Conservation (phyloP, 2,329 filamentous ascomycete genomes). For the Epichloe coenophiala region DNA sequence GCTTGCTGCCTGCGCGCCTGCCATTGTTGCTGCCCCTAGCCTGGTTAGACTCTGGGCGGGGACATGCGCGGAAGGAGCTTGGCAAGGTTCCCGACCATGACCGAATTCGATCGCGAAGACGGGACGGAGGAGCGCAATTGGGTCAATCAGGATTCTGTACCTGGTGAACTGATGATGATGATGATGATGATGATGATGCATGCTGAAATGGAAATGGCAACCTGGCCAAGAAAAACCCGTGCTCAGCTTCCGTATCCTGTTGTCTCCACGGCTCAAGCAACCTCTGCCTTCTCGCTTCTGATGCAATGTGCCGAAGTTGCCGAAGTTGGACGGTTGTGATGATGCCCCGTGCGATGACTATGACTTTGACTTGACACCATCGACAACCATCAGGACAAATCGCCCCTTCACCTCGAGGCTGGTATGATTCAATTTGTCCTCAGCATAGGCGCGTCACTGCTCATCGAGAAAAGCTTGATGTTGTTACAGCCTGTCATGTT, state of each 20-base stretch:
- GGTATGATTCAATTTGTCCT: too few species aligned
- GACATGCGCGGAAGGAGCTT: background rate
- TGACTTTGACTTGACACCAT: background rate
- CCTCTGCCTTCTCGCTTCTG: background rate
- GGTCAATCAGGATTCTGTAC: background rate
- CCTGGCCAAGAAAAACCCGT: too few species aligned
- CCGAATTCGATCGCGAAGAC: constrained; percentile 1
- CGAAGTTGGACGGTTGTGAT: background rate
- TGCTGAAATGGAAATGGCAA: background rate
- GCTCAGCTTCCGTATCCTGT: background rate
- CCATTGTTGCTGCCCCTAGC: background rate
- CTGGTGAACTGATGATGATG: background rate
- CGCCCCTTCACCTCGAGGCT: too few species aligned
- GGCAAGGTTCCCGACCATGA: background rate
- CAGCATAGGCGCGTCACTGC: too few species aligned
- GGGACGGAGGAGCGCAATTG: background rate
- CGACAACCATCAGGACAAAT: too few species aligned
- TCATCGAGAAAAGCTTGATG: too few species aligned
- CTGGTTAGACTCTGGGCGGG: background rate
- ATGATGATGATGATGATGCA: background rate
- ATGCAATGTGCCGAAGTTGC: constrained; percentile 1
- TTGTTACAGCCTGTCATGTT: too few species aligned
- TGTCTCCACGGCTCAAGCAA: background rate
- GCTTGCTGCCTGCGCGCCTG: background rate
- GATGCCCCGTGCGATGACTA: background rate